phyloP scores from a whole-genome alignment of 2,329 filamentous ascomycete genomes.

The Myrmaecium sp. region DNA sequence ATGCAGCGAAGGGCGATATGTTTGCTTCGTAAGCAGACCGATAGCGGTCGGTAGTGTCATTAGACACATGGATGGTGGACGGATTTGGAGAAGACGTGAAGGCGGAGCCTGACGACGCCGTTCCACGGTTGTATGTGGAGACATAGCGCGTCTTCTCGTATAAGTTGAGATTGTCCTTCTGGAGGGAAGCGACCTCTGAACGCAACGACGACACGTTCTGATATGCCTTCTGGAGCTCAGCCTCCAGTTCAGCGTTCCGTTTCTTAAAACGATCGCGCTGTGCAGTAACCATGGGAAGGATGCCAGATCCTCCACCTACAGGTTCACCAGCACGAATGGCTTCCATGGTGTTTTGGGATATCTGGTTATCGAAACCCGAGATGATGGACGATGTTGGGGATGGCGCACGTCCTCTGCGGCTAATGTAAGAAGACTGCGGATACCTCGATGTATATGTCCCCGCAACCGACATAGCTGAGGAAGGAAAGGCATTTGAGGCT shows the following conservation, averaged over 20 bases:
- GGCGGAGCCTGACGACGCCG: conserved; percentile 36
- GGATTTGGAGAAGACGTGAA: conserved; percentile 55
- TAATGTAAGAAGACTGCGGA: conserved; percentile 42
- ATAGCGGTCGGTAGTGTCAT: conserved; percentile 57
- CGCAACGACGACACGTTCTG: conserved; percentile 68
- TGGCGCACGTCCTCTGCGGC: conserved; percentile 47
- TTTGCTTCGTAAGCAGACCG: conserved; percentile 86
- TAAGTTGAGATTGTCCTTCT: conserved; percentile 87
- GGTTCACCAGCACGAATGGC: conserved; percentile 47
- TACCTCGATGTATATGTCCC: conserved; percentile 77
- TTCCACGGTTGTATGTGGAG: conserved; percentile 69
- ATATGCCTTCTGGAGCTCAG: conserved; percentile 74
- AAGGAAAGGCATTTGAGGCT: conserved; percentile 63
- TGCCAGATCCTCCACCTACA: conserved; percentile 63
- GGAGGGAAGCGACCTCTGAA: conserved; percentile 77
- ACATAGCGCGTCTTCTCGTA: conserved; percentile 98
- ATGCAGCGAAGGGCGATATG: conserved; percentile 88
- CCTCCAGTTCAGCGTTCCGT: conserved; percentile 78
- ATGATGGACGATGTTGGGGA: conserved; percentile 97
- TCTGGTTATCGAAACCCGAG: conserved; percentile 59
- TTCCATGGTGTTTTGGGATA: conserved; percentile 30
- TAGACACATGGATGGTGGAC: conserved; percentile 46
- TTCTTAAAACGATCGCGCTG: conserved; percentile 98
- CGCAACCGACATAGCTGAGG: conserved; percentile 75
- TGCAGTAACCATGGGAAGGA: conserved; percentile 94